phyloP scores from a whole-genome alignment of 2,329 filamentous ascomycete species.

The Xylariaceae sp. region DNA sequence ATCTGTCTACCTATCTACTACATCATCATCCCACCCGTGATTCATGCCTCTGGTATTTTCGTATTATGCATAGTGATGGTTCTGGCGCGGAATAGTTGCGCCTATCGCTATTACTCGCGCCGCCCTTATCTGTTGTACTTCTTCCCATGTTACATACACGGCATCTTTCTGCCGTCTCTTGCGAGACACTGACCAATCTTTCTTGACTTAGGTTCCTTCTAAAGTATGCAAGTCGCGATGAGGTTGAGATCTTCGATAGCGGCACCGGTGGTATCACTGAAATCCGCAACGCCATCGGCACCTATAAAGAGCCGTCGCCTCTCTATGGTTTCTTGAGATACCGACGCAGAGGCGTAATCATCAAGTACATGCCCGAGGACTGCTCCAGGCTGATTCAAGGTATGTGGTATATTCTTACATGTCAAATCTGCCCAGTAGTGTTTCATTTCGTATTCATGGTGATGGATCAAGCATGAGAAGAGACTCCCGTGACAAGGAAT shows the following conservation, averaged over 20 bases:
- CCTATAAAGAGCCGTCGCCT: slow-evolving; percentile 78
- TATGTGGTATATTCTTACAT: slow-evolving; percentile 44
- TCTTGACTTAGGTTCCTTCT: slow-evolving; percentile 72
- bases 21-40: not conserved
- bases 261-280: slow-evolving; percentile 81
- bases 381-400: slow-evolving; percentile 91
- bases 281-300: slow-evolving; percentile 69
- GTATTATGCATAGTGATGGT: not conserved
- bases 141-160: not conserved
- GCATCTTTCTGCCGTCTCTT: not conserved
- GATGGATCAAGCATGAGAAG: too few relatives aligned
- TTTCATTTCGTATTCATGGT: too few relatives aligned
- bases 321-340: slow-evolving; percentile 91
- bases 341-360: slow-evolving; percentile 78
- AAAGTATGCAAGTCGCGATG: slow-evolving; percentile 84
- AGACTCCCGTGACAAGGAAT: not conserved
- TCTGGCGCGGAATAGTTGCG: slow-evolving; percentile 8
- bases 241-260: slow-evolving; percentile 69
- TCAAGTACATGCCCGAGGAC: slow-evolving; percentile 88
- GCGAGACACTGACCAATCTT: slow-evolving; percentile 17
- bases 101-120: slow-evolving; percentile 11
- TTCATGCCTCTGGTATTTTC: slow-evolving; percentile 2
- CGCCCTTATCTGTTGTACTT: not conserved
- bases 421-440: too few relatives aligned
- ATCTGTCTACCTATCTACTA: not conserved